These are phyloP conservation scores for Crucibulum laeve DNA, from an alignment of 768 basidiomycete species.

Conservation along the genomic window DNA sequence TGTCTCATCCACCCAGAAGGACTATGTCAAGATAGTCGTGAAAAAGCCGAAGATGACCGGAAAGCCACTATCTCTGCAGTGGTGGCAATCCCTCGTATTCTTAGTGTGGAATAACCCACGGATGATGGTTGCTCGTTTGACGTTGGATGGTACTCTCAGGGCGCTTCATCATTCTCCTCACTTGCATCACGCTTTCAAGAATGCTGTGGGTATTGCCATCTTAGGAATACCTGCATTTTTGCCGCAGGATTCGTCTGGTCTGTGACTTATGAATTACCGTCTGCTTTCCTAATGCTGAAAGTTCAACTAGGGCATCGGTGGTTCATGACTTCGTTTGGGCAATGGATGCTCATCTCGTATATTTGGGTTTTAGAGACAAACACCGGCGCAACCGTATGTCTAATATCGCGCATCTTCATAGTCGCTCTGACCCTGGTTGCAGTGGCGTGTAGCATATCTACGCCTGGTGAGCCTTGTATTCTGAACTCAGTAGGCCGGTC, in stretches of 20 bases:
- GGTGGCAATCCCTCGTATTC: conserved; percentile 8
- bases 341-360: conserved; percentile 49
- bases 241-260: conserved; percentile 27
- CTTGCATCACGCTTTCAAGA: conserved; percentile 41
- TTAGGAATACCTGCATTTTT: conserved; percentile 40
- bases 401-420: background rate
- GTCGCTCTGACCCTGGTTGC: background rate
- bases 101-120: conserved; percentile 19
- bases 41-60: conserved; percentile 3
- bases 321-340: conserved; percentile 33
- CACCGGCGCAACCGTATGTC: conserved; percentile 39
- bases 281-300: background rate
- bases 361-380: conserved; percentile 50
- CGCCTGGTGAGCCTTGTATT: conserved; percentile 32
- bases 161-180: conserved; percentile 34
- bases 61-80: conserved; percentile 5
- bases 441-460: conserved; percentile 40
- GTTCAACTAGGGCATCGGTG: conserved; percentile 25
- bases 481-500: background rate
- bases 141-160: conserved; percentile 24
- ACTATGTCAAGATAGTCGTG: background rate
- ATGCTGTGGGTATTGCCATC: conserved; percentile 36
- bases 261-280: conserved; percentile 2
- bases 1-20: conserved; percentile 2
- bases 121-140: conserved; percentile 23